Evolutionary conservation across 805 yeast genomes (phyloP).

Genomic region (Ogataea ramenticola): DNA sequence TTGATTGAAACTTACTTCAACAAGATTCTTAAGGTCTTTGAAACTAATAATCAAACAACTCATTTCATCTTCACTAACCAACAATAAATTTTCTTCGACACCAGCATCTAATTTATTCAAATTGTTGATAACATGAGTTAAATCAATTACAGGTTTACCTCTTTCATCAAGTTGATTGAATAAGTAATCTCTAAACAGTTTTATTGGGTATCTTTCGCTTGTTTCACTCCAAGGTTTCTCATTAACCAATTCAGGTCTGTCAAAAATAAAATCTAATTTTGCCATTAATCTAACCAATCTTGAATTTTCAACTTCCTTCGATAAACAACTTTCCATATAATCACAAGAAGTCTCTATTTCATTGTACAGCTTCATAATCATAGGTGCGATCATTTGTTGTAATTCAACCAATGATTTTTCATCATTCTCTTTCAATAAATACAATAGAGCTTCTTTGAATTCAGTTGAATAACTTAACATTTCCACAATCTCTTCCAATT

Average conservation of each 20-base stretch:
- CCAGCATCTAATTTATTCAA: conserved; percentile 92
- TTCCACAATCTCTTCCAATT: conserved; percentile 17
- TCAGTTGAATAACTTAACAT: conserved; percentile 33
- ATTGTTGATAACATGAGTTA: conserved; percentile 71
- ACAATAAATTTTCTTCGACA: conserved; percentile 69
- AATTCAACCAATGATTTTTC: conserved; percentile 25
- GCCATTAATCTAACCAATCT: conserved; percentile 75
- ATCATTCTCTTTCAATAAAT: conserved; percentile 22
- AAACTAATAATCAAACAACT: conserved; percentile 80
- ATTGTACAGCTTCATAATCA: conserved; percentile 40
- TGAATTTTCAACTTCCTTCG: conserved; percentile 80
- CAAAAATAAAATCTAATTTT: conserved; percentile 72
- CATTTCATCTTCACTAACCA: conserved; percentile 80
- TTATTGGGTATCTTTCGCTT: conserved; percentile 66
- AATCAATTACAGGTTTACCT: conserved; percentile 73
- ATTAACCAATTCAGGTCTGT: conserved; percentile 58
- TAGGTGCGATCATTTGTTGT: conserved; percentile 33
- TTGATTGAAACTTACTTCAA: conserved; percentile 62
- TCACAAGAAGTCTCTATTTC: conserved; percentile 47
- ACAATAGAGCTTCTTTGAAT: conserved; percentile 37
- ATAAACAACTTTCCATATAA: conserved; percentile 51
- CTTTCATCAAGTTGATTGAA: conserved; percentile 77
- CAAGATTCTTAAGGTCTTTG: conserved; percentile 68
- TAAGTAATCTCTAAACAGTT: conserved; percentile 73
- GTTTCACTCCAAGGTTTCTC: conserved; percentile 63